Base-by-base conservation (phyloP, 2,329 filamentous ascomycete species). In the Lasiodiplodia sp. region DNA sequence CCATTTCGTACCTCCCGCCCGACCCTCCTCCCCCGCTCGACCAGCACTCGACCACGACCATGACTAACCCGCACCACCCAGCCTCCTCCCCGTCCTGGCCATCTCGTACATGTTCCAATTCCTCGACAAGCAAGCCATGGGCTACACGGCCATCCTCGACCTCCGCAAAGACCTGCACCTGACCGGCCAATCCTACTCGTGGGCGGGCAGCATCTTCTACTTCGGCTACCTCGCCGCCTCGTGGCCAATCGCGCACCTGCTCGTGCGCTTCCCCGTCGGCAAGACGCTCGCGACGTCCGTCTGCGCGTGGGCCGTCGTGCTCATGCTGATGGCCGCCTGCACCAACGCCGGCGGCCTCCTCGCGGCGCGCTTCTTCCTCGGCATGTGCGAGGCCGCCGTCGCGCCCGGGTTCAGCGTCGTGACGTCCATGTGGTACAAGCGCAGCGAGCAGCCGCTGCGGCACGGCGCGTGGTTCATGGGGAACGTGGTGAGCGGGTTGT, bases 321-420 rank as follows among this genome's bases (percentile, higher is more conserved):
- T 70, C 16, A 67, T 58, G 34, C 25, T 55, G 12, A 63, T 34
- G n/a, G 44, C 56, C 1, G 55, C 57, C 10, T 34, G 40, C 47
- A 70, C 49, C 49, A 69, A 56, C 25, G 75, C 71, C 58, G 73
- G 71, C 16, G 69, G 69, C 7, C 66, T 74, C 5, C 80, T 53
- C 70, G 66, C 72, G 18, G 70, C 60, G 44, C 72, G 73, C 62
- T 71, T 70, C 31, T 66, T 73, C 18, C 69, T 76, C 66, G 77
- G 72, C 14, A 70, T 73, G 14, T 75, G 73, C 66, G 77, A 75
- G 69, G 68, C 55, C 44, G 68, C 66, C 63, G 70, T 69, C 47
- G 75, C 76, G 7, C 79, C 75, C 2, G 77, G 76, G 16, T 81
- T 81, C 70, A 60, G 53, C 18, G 60, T 71, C 67, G 53, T 70